Percentiles rank a stretch among this genome's conserved stretches.
phyloP scores from a whole-genome alignment of 345 rosid species.

The Hevea brasiliensis region DNA sequence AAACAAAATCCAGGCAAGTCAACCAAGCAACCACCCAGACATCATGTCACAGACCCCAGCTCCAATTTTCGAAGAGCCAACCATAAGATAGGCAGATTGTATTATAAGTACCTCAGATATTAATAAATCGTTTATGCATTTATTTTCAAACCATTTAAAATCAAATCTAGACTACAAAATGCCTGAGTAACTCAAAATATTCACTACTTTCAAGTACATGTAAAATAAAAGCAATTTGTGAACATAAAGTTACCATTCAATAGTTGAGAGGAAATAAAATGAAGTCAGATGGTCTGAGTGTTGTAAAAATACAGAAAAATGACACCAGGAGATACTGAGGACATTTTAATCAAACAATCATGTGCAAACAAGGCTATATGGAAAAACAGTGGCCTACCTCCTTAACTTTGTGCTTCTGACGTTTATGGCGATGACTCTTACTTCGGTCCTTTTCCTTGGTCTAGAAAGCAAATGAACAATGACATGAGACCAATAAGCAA shows the following conservation, averaged over 20 bases:
- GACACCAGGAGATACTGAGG: not conserved
- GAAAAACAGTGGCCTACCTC: slow-evolving; percentile 56
- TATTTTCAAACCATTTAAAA: slow-evolving; percentile 9
- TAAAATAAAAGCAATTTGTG: no score
- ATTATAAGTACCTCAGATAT: slow-evolving; percentile 59
- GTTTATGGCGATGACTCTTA: slow-evolving; percentile 69
- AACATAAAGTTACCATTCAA: no score
- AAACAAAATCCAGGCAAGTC: slow-evolving; percentile 58
- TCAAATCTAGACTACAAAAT: not conserved
- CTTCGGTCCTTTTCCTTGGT: slow-evolving; percentile 70
- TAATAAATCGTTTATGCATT: slow-evolving; percentile 5
- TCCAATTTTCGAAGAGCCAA: slow-evolving; percentile 94
- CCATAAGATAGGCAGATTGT: slow-evolving; percentile 63
- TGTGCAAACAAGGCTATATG: not conserved
- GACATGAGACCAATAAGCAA: slow-evolving; percentile 12
- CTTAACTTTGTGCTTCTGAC: slow-evolving; percentile 65
- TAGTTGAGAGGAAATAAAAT: not conserved
- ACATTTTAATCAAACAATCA: not conserved
- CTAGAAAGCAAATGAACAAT: slow-evolving; percentile 33
- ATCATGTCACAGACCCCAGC: slow-evolving; percentile 85
- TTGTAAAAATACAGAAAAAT: not conserved
- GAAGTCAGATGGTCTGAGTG: not conserved
- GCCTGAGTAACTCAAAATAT: not conserved
- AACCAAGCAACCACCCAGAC: slow-evolving; percentile 57
- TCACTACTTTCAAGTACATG: not conserved